Base-by-base conservation (phyloP, 2,329 filamentous ascomycete genomes). In the Tympanopsis confertula region DNA sequence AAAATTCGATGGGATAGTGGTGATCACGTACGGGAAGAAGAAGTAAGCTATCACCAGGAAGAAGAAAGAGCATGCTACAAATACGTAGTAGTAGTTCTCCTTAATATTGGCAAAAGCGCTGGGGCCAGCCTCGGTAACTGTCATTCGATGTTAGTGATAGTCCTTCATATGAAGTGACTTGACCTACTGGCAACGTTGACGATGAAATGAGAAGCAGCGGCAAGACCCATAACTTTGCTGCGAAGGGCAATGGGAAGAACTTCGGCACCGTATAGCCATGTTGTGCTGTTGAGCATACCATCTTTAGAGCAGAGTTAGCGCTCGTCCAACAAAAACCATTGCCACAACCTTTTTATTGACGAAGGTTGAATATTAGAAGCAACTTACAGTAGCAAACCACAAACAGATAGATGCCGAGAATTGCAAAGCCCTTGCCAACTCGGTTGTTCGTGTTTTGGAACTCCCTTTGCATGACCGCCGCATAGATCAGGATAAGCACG, bases 21-120 rank as follows among this genome's bases (percentile, higher is more conserved):
- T 28, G n/a, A 10, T n/a, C 10, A 28, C 30, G 10, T 51, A 66
- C 52, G 69, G 70, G 51, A 72, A 74, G 47, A 65, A 74, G 37
- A 72, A 59, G 47, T 68, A 74, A 0, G 65, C 68, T 18, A 73
- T 43, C 2, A 61, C 50, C 0, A 73, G 47, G 52, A 72, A 75
- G 52, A 73, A 63, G 1, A 54, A 19, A 2, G 65, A 65, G 45
- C 69, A 74, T 4, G 46, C 63, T 2, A 74, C 68, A 42, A 75
- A 75, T 14, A 75, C 70, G 42, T 74, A 75, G 49, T 75, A 75
- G 49, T 74, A 76, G 44, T 74, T 75, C 45, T 75, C 63, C n/a
- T 59, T 49, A 38, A 76, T 75, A 32, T 62, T 71, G 13, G 66
- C 66, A 45, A 75, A 74, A 0, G 71, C 70, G 37, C 59, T 70